phyloP scores from a whole-genome alignment of 331 rosid genomes.

The Malus hybrid region DNA sequence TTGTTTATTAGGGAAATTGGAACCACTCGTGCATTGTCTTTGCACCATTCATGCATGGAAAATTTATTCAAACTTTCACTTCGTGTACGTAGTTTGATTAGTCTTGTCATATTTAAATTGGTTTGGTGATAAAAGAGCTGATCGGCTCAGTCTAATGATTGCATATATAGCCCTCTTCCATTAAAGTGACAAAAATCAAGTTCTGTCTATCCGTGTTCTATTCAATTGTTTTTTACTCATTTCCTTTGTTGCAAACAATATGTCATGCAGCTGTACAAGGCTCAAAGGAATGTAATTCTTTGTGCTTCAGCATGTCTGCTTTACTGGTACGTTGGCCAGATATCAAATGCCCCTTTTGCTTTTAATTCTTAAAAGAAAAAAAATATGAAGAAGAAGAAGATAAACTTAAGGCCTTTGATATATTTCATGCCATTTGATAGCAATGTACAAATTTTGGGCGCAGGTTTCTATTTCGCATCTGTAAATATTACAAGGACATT shows the following conservation, averaged over 20 bases:
- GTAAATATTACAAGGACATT: slow-evolving; percentile 69
- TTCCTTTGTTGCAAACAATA: slow-evolving; percentile 5
- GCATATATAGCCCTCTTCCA: not conserved
- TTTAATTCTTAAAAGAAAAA: not conserved
- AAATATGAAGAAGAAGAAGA: not conserved
- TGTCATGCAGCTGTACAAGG: slow-evolving; percentile 69
- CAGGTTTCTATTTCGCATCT: slow-evolving; percentile 73
- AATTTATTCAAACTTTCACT: not conserved
- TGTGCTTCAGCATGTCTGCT: slow-evolving; percentile 68
- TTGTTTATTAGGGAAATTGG: not conserved
- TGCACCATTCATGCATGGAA: not conserved
- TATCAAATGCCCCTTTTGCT: not conserved
- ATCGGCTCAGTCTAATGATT: not conserved
- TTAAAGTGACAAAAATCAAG: not conserved
- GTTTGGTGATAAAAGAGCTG: not conserved
- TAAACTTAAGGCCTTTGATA: not conserved
- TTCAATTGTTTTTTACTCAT: not conserved
- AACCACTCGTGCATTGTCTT: not conserved
- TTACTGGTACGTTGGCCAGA: slow-evolving; percentile 58
- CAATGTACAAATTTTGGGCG: slow-evolving; percentile 14
- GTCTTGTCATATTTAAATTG: not conserved
- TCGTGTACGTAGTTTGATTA: not conserved
- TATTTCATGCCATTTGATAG: not conserved
- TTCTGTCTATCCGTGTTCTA: not conserved
- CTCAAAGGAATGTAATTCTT: slow-evolving; percentile 87